Evolutionary conservation across 352 stramenopile genomes (phyloP).

Genomic region (Phytophthora pluvialis): DNA sequence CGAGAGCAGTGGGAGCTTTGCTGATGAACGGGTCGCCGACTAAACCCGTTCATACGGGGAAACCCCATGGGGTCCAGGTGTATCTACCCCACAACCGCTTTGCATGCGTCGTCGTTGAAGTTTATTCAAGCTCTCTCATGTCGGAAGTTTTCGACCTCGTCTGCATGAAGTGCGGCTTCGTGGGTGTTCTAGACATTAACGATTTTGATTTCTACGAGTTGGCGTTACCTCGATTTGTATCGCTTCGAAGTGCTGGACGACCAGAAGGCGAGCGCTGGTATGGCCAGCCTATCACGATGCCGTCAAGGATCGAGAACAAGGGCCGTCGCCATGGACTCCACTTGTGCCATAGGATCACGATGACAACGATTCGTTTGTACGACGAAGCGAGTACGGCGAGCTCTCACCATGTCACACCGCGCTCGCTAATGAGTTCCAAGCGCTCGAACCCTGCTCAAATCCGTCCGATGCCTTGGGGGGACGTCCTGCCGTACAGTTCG

Average conservation of each 20-base stretch:
- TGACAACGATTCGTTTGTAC: slow-evolving; percentile 89
- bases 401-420: slow-evolving; percentile 79
- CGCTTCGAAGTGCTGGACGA: slow-evolving; percentile 79
- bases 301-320: slow-evolving; percentile 57
- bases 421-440: slow-evolving; percentile 77
- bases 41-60: slow-evolving; percentile 45
- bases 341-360: slow-evolving; percentile 86
- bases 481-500: slow-evolving; percentile 77
- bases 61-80: slow-evolving; percentile 64
- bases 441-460: slow-evolving; percentile 81
- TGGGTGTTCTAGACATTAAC: slow-evolving; percentile 70
- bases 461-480: slow-evolving; percentile 78
- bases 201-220: slow-evolving; percentile 90
- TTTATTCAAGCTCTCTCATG: slow-evolving; percentile 59
- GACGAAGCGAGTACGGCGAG: slow-evolving; percentile 88
- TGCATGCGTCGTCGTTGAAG: slow-evolving; percentile 76
- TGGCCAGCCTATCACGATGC: slow-evolving; percentile 72
- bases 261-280: slow-evolving; percentile 89
- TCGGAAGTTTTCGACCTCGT: slow-evolving; percentile 81
- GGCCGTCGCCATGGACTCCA: slow-evolving; percentile 79
- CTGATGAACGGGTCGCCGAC: slow-evolving; percentile 50
- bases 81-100: slow-evolving; percentile 90
- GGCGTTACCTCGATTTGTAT: slow-evolving; percentile 83
- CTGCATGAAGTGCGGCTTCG: slow-evolving; percentile 78
- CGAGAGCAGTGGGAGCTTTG: slow-evolving; percentile 53